Percentiles rank a stretch among this genome's conserved stretches.
Evolutionary conservation across 768 basidiomycete species (phyloP).

Genomic region (Lentinula edodes): DNA sequence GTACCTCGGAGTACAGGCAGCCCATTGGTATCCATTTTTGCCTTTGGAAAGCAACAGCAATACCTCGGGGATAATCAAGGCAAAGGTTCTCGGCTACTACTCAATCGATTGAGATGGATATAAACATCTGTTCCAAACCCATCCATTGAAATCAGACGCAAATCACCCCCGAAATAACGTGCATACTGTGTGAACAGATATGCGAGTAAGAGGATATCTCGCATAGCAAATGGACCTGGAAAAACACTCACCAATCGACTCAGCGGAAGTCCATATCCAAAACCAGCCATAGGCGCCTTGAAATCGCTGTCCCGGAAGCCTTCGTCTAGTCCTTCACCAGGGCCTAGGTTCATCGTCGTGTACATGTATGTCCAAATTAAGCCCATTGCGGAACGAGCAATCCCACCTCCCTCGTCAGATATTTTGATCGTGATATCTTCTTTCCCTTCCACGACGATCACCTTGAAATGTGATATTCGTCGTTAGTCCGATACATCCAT

Average conservation of each 20-base stretch:
- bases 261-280: slow-evolving; percentile 89
- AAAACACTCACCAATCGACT: slow-evolving; percentile 69
- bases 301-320: slow-evolving; percentile 86
- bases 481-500: neutral
- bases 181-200: slow-evolving; percentile 56
- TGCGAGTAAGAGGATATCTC: too few species aligned
- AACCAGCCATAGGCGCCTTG: slow-evolving; percentile 97
- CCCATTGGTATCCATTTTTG: too few species aligned
- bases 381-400: slow-evolving; percentile 76
- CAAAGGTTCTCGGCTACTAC: slow-evolving; percentile 76
- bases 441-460: slow-evolving; percentile 93
- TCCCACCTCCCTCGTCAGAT: slow-evolving; percentile 94
- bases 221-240: neutral
- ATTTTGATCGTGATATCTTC: slow-evolving; percentile 99
- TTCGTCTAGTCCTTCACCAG: slow-evolving; percentile 64
- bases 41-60: neutral
- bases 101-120: slow-evolving; percentile 83
- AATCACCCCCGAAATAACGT: slow-evolving; percentile 90
- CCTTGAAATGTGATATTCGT: slow-evolving; percentile 18
- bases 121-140: slow-evolving; percentile 96
- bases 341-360: slow-evolving; percentile 71
- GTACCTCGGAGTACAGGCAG: neutral
- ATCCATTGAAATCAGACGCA: slow-evolving; percentile 95
- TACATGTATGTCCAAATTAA: slow-evolving; percentile 99
- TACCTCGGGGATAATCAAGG: slow-evolving; percentile 29